Base-by-base conservation (phyloP, 1,139 yeast species). In the Sugiyamaella japonica region DNA sequence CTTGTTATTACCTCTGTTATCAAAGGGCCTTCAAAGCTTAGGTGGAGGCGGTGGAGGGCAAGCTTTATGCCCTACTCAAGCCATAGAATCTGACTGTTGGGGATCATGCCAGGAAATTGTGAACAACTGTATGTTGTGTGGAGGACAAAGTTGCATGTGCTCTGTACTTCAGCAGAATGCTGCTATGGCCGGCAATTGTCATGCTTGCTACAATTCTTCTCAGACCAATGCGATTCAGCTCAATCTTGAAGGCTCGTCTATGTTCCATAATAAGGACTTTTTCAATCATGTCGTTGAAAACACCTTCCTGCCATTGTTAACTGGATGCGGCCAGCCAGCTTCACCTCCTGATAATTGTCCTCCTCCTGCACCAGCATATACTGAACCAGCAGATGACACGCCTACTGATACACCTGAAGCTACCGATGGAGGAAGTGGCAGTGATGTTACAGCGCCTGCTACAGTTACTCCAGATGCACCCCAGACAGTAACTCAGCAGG, bases 271-370 rank as follows among this genome's bases (percentile, higher is more conserved):
- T 34, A 48, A 54, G 31, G 60, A 56, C 12, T 58, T 56, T 37
- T 63, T 63, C 50, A 50, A 54, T 44, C 61, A 63, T 50, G 58
- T 61, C n/a, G 63, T 63, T 7, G 61, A 61, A 37, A 59, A 61
- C 46, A 52, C 58, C 23, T 48, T 63, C 28, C 51, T 60, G 48
- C 61, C 63, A 8, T 56, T 58, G 63, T 29, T 61, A 12, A 32
- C 44, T 6, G 59, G 62, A n/a, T 56, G 63, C 41, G 59, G 56
- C 51, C 31, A 42, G 12, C 7, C 43, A 20, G 10, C 52, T 45
- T 1, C 8, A 43, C 60, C 16, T n/a, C 50, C 29, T 36, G 49
- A 29, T 25, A 25, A 40, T 13, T 40, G 44, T 28, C 44, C 44
- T 20, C 50, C 56, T 13, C 41, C 59, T 2, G 23, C 46, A 12